Percentiles rank a stretch among this genome's conserved stretches.
Conservation (phyloP, 331 rosid species). For the Telfairia occidentalis region DNA sequence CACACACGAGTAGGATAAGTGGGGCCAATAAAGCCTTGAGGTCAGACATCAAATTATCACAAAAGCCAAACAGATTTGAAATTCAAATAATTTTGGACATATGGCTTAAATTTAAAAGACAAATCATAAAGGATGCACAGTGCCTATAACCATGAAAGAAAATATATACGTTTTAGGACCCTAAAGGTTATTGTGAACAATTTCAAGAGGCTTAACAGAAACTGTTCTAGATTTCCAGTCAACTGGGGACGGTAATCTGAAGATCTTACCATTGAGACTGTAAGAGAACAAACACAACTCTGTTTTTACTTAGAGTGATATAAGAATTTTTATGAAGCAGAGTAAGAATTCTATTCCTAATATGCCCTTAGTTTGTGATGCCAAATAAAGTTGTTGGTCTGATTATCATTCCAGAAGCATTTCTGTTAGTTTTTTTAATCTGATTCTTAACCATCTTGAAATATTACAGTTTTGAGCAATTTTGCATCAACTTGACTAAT, state of each 20-base stretch:
- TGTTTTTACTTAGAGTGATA: not conserved
- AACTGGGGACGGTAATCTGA: not conserved
- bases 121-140: too few relatives aligned
- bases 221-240: not conserved
- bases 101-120: too few relatives aligned
- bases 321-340: not conserved
- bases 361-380: not conserved
- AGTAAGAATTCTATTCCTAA: not conserved
- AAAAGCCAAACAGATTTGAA: too few relatives aligned
- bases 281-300: not conserved
- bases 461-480: slow-evolving; percentile 85
- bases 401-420: not conserved
- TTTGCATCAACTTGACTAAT: slow-evolving; percentile 92
- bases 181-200: not conserved
- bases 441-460: slow-evolving; percentile 16
- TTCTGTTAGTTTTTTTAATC: not conserved
- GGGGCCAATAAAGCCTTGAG: too few relatives aligned
- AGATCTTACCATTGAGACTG: not conserved
- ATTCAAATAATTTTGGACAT: too few relatives aligned
- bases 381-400: not conserved
- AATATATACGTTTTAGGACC: too few relatives aligned
- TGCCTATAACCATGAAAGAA: too few relatives aligned
- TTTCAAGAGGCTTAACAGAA: not conserved
- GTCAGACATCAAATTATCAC: too few relatives aligned
- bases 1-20: too few relatives aligned